Evolutionary conservation across 2,329 filamentous ascomycete genomes (phyloP).

Genomic region (Hypocrella siamensis): DNA sequence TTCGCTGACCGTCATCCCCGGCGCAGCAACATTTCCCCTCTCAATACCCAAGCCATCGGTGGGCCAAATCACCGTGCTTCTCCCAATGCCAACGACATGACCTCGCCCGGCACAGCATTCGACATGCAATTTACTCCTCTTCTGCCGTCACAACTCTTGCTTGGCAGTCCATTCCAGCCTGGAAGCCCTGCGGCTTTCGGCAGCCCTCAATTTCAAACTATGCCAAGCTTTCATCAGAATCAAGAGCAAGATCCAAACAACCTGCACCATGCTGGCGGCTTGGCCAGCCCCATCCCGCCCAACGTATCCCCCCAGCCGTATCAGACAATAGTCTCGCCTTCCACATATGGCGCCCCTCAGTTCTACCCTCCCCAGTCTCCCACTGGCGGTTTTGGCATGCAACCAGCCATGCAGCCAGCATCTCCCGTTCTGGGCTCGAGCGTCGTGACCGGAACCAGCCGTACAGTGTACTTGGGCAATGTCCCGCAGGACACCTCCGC

Average conservation of each 20-base stretch:
- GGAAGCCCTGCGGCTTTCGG: slow-evolving; percentile 81
- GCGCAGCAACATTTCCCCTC: slow-evolving; percentile 72
- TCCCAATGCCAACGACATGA: slow-evolving; percentile 54
- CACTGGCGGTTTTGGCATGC: slow-evolving; percentile 52
- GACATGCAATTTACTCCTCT: slow-evolving; percentile 99
- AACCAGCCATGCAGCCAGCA: slow-evolving; percentile 44
- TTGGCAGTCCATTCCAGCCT: slow-evolving; percentile 93
- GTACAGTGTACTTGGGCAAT: slow-evolving; percentile 94
- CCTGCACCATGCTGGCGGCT: slow-evolving; percentile 42
- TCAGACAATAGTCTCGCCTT: slow-evolving; percentile 73
- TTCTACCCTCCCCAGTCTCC: slow-evolving; percentile 85
- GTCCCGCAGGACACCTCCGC: slow-evolving; percentile 95
- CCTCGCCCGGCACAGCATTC: slow-evolving; percentile 74
- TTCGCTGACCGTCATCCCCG: slow-evolving; percentile 80
- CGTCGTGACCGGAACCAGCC: slow-evolving; percentile 76
- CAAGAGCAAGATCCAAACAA: slow-evolving; percentile 33
- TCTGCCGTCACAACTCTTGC: slow-evolving; percentile 81
- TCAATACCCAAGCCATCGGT: slow-evolving; percentile 66
- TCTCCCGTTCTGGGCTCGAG: slow-evolving; percentile 67
- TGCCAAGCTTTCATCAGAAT: slow-evolving; percentile 55
- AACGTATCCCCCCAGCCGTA: slow-evolving; percentile 72
- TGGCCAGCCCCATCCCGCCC: slow-evolving; percentile 62
- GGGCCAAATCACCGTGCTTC: slow-evolving; percentile 17
- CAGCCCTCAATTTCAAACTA: slow-evolving; percentile 80
- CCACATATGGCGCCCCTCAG: slow-evolving; percentile 64